Percentiles rank a stretch among this genome's conserved stretches.
phyloP scores from a whole-genome alignment of 2,329 filamentous ascomycete species.

The Fusarium sp. region DNA sequence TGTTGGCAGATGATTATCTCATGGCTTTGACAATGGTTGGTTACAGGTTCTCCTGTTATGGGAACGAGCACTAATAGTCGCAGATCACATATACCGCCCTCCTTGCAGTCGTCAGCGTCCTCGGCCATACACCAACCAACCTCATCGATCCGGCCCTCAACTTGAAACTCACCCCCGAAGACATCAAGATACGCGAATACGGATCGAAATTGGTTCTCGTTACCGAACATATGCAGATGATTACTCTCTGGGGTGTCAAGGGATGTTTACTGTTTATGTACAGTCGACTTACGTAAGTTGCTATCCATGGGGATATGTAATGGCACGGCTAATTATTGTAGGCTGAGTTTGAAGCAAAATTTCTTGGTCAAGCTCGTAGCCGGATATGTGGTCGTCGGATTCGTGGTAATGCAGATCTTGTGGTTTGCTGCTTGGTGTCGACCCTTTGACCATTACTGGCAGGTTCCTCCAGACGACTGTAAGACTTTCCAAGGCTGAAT shows the following conservation, averaged over 20 bases:
- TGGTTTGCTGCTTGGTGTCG: conserved; percentile 63
- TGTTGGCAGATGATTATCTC: conserved; percentile 66
- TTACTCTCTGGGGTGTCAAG: conserved; percentile 67
- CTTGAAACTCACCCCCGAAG: conserved; percentile 58
- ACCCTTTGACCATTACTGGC: conserved; percentile 62
- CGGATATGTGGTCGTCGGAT: conserved; percentile 56
- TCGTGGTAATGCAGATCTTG: conserved; percentile 63
- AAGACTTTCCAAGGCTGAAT: neutral
- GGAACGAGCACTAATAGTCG: accelerated
- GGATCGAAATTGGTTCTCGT: conserved; percentile 72
- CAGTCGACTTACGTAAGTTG: conserved; percentile 59
- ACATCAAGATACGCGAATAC: conserved; percentile 55
- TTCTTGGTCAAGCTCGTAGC: conserved; percentile 59
- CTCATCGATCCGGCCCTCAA: conserved; percentile 63
- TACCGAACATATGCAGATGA: conserved; percentile 70
- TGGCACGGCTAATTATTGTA: conserved; percentile 6
- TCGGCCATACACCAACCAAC: conserved; percentile 62
- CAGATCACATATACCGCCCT: conserved; percentile 40
- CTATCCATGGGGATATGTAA: neutral
- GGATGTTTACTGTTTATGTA: conserved; percentile 65
- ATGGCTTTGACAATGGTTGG: conserved; percentile 64
- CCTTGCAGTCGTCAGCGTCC: conserved; percentile 40
- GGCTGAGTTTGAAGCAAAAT: conserved; percentile 57
- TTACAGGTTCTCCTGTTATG: accelerated
- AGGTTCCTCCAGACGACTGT: conserved; percentile 62